Base-by-base conservation (phyloP, 2,329 filamentous ascomycete species). In the Keithomyces neogunnii region DNA sequence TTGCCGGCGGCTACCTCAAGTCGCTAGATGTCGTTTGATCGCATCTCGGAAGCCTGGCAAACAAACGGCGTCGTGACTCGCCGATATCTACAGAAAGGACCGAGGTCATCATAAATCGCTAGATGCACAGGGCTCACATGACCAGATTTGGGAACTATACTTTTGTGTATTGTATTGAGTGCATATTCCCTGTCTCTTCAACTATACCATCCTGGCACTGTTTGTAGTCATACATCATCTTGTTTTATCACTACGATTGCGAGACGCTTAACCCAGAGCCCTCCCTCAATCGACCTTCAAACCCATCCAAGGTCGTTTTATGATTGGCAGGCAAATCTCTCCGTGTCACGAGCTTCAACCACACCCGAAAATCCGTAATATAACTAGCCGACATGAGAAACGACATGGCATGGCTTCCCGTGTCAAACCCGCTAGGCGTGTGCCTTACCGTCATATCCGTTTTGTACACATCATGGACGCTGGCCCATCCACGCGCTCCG, bases 391-490 rank as follows among this genome's bases (percentile, higher is more conserved):
- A 6, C 38, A 26, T 26, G n/a, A 40, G 26, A 9, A 40, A 26
- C n/a, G 38, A 5, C n/a, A 26, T 19, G 19, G 5, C 38, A 40
- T 26, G n/a, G 13, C 10, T 26, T n/a, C 3, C 28, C 40, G 30
- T 26, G 40, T 30, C 40, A 39, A 11, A 39, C 4, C 36, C n/a
- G 19, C 19, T 19, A 19, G 19, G 19, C 19, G 19, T 30, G 51
- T 45, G 40, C 33, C 51, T 51, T 49, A 33, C 13, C 40, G 45
- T 51, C 32, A 45, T 51, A 46, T 51, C 51, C 42, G 38, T 42
- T 50, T 50, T 51, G 55, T 49, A 45, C 53, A 56, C 54, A 55
- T 36, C 43, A 49, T 49, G 19, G 49, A 36, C 46, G 32, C 42
- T 36, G 36, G 33, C 33, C 26, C 46, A 46, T 44, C 28, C 40